Base-by-base conservation (phyloP, 2,329 filamentous ascomycete species). In the Elsinoe arachidis region DNA sequence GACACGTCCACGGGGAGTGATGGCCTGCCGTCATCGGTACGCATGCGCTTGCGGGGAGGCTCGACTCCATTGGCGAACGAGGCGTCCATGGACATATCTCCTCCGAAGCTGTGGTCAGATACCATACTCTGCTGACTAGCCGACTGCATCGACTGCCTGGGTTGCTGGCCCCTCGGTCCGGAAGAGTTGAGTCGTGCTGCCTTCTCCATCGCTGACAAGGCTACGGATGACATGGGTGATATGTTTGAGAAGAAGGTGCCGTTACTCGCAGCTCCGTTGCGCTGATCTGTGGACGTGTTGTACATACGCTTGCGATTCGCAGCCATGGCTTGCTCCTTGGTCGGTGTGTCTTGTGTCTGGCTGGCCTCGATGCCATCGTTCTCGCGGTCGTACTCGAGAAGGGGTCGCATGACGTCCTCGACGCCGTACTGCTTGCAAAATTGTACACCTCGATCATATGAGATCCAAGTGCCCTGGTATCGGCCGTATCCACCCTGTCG, bases 391-490 rank as follows among this genome's bases (percentile, higher is more conserved):
- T 92, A 90, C 26, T 87, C 89, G 56, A 93, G 73, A 4, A 93
- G 78, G 14, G 87, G 87, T 19, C 83, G 80, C 49, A 93, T 74
- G 4, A 89, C 66, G 62, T 92, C 88, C 69, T 92, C 87, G 33
- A 93, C 88, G 58, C 81, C 80, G 65, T 85, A 85, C 67, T 84
- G 81, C 41, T 87, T 84, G 72, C 93, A 97, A 65, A 99, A 92
- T 68, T 96, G 90, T 46, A 95, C 80, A 1, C 92, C 93, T 60
- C 92, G 84, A 52, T 92, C 87, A 68, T 95, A 97, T 67, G 87
- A 89, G 68, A 99, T 95, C 93, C 93, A 99, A 2, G 93, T 99
- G 57, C 93, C 93, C 76, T 99, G 93, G 68, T 99, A 99, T 76
- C 97, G 97, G 63, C 93, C 93, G 68, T 99, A 99, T 4, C 93